These are phyloP conservation scores for Dendrobium catenatum DNA, from an alignment of 106 monocot genomes.

Conservation along the genomic window DNA sequence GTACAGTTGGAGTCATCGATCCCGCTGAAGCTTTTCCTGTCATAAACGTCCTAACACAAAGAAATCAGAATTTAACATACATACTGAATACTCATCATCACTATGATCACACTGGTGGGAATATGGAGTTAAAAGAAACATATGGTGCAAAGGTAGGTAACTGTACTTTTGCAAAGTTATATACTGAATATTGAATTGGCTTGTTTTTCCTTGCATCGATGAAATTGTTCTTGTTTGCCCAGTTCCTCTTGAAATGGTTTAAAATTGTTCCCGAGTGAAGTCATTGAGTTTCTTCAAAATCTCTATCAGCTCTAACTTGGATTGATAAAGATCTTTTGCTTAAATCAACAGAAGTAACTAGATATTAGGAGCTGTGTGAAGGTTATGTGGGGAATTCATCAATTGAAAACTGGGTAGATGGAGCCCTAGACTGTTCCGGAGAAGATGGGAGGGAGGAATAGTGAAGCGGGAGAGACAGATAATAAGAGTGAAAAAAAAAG, in stretches of 20 bases:
- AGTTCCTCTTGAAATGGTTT: background rate
- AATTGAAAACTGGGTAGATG: background rate
- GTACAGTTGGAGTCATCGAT: slow-evolving; percentile 93
- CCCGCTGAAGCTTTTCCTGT: slow-evolving; percentile 91
- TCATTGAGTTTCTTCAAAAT: background rate
- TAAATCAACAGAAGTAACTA: background rate
- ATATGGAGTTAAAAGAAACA: slow-evolving; percentile 81
- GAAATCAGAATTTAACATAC: slow-evolving; percentile 83
- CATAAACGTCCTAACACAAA: slow-evolving; percentile 61
- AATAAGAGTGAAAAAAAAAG: background rate
- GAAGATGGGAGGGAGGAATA: background rate
- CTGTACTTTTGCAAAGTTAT: background rate
- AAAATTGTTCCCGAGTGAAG: background rate
- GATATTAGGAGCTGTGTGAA: background rate
- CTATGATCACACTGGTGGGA: slow-evolving; percentile 97
- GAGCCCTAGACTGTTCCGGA: background rate
- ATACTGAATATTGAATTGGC: background rate
- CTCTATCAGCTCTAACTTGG: background rate
- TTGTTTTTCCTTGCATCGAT: background rate
- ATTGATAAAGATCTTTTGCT: background rate
- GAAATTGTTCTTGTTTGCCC: background rate
- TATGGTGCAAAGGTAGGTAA: slow-evolving; percentile 93
- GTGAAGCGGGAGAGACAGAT: too few relatives aligned
- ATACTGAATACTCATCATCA: slow-evolving; percentile 98
- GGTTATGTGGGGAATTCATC: background rate